Evolutionary conservation across 192 early-diverging fungal species (phyloP).

Genomic region (Spinellus fusiger): DNA sequence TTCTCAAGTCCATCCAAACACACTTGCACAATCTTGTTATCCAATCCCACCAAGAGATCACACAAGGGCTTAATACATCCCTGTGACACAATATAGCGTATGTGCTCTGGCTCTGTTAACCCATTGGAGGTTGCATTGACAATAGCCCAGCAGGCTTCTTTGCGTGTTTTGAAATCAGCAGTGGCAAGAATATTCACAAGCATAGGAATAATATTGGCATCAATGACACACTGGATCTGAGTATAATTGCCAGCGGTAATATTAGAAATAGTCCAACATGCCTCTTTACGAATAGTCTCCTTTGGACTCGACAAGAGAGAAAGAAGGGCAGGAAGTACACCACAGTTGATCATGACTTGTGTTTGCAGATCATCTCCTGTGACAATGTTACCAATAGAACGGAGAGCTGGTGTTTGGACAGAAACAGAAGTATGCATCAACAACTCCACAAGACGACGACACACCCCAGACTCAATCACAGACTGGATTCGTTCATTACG

Average conservation of each 20-base stretch:
- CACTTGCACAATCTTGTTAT: conserved; percentile 36
- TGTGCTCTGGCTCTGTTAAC: conserved; percentile 31
- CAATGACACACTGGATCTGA: conserved; percentile 44
- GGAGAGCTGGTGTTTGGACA: conserved; percentile 71
- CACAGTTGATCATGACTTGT: conserved; percentile 66
- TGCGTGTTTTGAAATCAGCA: conserved; percentile 39
- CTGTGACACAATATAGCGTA: conserved; percentile 35
- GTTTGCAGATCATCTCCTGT: conserved; percentile 78
- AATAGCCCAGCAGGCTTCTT: conserved; percentile 50
- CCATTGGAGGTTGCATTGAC: conserved; percentile 39
- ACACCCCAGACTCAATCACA: conserved; percentile 73
- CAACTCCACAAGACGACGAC: conserved; percentile 64
- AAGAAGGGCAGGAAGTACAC: conserved; percentile 48
- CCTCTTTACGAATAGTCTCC: conserved; percentile 41
- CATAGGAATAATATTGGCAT: conserved; percentile 37
- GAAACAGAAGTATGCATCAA: conserved; percentile 47
- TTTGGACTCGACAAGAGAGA: conserved; percentile 38
- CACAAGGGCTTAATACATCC: conserved; percentile 46
- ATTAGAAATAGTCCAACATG: conserved; percentile 51
- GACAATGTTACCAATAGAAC: conserved; percentile 76
- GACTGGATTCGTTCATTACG: conserved; percentile 68
- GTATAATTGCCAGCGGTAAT: conserved; percentile 40
- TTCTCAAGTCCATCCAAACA: conserved; percentile 42
- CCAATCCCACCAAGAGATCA: conserved; percentile 37
- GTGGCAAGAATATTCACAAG: conserved; percentile 32